phyloP scores from a whole-genome alignment of 768 basidiomycete genomes.

The Auricularia sp. region DNA sequence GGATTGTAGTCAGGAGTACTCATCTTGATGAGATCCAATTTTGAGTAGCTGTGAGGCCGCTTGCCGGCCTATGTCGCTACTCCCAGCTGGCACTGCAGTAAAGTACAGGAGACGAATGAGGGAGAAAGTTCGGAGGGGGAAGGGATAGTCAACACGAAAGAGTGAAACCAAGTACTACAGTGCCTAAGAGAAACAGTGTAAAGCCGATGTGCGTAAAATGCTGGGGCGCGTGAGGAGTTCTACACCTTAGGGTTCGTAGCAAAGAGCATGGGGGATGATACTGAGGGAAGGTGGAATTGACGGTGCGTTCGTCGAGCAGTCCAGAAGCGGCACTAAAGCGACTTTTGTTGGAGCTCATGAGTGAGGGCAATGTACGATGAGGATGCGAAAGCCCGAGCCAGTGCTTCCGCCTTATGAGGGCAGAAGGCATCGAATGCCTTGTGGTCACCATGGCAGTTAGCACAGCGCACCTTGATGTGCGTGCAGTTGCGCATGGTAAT shows the following conservation, averaged over 20 bases:
- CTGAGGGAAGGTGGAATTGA: neutral
- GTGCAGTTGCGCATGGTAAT: neutral
- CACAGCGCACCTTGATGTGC: neutral
- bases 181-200: neutral
- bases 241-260: neutral
- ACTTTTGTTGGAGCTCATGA: neutral
- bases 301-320: neutral
- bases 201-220: neutral
- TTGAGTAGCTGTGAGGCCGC: neutral
- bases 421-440: neutral
- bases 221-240: neutral
- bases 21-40: neutral
- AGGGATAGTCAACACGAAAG: neutral
- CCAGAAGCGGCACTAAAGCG: neutral
- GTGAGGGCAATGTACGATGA: neutral
- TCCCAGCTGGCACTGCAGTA: neutral
- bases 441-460: neutral
- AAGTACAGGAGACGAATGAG: neutral
- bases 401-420: neutral
- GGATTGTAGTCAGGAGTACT: neutral
- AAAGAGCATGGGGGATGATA: neutral
- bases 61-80: neutral
- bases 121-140: neutral
- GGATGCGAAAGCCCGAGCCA: neutral
- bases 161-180: neutral